Conservation (phyloP, 2,329 filamentous ascomycete species). For the Septoria petroselini region DNA sequence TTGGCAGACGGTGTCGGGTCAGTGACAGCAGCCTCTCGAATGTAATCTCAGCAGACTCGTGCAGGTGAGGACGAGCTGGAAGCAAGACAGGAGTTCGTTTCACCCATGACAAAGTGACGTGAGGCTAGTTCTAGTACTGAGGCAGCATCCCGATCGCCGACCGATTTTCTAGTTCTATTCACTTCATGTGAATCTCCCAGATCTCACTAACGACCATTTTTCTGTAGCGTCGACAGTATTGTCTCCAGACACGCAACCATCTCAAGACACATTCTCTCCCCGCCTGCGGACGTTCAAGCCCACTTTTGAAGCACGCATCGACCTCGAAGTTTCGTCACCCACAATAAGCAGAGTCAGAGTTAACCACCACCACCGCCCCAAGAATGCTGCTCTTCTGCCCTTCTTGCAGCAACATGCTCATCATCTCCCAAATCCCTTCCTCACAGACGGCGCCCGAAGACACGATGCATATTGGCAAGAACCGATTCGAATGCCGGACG, state of each 20-base stretch:
- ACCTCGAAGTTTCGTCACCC: too few species aligned
- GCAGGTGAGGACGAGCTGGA: neutral
- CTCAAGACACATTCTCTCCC: too few species aligned
- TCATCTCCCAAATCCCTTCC: constrained; percentile 56
- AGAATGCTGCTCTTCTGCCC: constrained; percentile 59
- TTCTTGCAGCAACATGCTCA: constrained; percentile 78
- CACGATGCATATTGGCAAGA: constrained; percentile 48
- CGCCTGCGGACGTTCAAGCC: too few species aligned
- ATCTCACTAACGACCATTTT: too few species aligned
- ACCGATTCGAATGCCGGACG: constrained; percentile 91
- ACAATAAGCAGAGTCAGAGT: neutral
- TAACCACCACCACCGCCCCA: constrained; percentile 41
- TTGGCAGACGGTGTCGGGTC: too few species aligned
- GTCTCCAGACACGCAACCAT: too few species aligned
- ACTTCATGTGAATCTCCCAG: constrained; percentile 8
- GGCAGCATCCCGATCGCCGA: neutral
- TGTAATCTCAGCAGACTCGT: neutral
- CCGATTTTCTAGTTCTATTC: constrained; percentile 9
- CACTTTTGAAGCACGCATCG: too few species aligned
- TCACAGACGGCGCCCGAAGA: constrained; percentile 39
- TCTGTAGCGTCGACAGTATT: too few species aligned
- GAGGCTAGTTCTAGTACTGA: neutral
- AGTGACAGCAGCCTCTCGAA: neutral
- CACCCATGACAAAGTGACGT: neutral
- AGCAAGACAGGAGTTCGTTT: neutral